Percentiles rank a stretch among this genome's conserved stretches.
phyloP scores from a whole-genome alignment of 176 grass and related monocot genomes.

The Panicum miliaceum region DNA sequence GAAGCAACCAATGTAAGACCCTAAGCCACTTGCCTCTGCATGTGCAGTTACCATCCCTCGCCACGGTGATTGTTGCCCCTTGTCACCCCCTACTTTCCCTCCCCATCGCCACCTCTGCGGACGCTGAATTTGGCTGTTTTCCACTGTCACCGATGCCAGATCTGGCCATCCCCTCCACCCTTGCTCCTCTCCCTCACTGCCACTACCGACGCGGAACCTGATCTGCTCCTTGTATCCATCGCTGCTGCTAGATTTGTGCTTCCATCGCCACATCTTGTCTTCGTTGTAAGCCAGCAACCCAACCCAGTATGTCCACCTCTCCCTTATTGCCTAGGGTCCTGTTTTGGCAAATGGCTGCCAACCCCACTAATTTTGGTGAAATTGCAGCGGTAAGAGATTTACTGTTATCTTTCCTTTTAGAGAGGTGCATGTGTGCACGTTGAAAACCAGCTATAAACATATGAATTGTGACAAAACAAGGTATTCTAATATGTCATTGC shows the following conservation, averaged over 20 bases:
- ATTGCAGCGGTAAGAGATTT: not conserved
- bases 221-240: too few relatives aligned
- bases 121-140: too few relatives aligned
- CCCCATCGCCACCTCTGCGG: too few relatives aligned
- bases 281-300: not conserved
- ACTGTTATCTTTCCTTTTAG: not conserved
- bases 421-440: not conserved
- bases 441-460: not conserved
- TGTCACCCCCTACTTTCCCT: too few relatives aligned
- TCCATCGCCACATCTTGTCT: not conserved
- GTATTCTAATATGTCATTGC: not conserved
- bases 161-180: too few relatives aligned
- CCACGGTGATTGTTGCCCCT: too few relatives aligned
- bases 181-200: too few relatives aligned
- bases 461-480: not conserved
- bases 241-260: slow-evolving; percentile 3
- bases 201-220: too few relatives aligned
- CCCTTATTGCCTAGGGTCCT: not conserved
- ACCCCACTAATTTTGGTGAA: not conserved
- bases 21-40: too few relatives aligned
- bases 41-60: too few relatives aligned
- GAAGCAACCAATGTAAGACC: too few relatives aligned
- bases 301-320: not conserved
- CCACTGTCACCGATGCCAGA: too few relatives aligned
- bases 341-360: not conserved